Percentiles rank a stretch among this genome's conserved stretches.
phyloP scores from a whole-genome alignment of 129 eudicot species.

The Pittosporum tobira region DNA sequence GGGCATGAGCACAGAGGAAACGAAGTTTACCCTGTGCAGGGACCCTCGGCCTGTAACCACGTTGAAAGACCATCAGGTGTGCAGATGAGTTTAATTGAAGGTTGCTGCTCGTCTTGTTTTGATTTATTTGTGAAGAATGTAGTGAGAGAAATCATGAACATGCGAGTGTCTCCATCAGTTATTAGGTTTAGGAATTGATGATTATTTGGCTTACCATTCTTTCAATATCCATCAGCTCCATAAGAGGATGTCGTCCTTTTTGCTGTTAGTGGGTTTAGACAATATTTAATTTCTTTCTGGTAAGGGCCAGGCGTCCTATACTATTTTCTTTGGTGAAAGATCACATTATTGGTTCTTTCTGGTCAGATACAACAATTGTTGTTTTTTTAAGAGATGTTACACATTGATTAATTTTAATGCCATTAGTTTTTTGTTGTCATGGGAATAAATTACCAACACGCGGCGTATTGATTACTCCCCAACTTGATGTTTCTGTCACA shows the following conservation, averaged over 20 bases:
- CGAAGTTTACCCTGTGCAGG: constrained; percentile 10
- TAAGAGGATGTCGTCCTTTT: constrained; percentile 2
- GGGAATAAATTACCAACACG: too few relatives aligned
- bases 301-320: background rate
- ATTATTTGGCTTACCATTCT: constrained; percentile 14
- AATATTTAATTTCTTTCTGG: background rate
- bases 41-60: constrained; percentile 1
- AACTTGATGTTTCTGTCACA: too few relatives aligned
- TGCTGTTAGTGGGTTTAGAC: constrained; percentile 2
- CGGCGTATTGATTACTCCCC: too few relatives aligned
- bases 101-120: constrained; percentile 10
- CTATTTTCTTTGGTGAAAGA: background rate
- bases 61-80: background rate
- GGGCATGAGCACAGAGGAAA: constrained; percentile 12
- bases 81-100: constrained; percentile 1
- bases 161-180: background rate
- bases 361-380: background rate
- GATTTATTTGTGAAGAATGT: background rate
- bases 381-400: too few relatives aligned
- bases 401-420: too few relatives aligned
- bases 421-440: too few relatives aligned
- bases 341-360: background rate
- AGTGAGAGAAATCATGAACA: background rate
- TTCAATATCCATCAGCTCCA: background rate
- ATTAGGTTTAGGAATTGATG: constrained; percentile 10